Evolutionary conservation across 2,329 filamentous ascomycete genomes (phyloP).

Genomic region (Aspergillus intermedius): DNA sequence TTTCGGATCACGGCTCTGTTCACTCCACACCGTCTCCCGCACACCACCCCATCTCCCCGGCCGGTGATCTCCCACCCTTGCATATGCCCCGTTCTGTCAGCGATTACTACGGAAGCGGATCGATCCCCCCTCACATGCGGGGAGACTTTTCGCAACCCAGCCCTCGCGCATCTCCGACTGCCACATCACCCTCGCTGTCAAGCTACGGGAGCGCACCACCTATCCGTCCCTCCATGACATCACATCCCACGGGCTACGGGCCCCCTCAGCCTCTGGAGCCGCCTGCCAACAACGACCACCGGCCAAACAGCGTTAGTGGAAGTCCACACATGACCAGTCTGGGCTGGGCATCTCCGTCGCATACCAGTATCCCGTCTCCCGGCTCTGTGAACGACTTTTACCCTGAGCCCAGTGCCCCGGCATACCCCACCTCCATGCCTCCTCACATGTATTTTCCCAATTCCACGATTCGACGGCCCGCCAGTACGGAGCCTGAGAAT

Average conservation of each 20-base stretch:
- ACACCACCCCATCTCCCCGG: constrained; percentile 74
- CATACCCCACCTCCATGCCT: constrained; percentile 37
- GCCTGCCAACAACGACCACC: constrained; percentile 69
- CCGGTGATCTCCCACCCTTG: constrained; percentile 64
- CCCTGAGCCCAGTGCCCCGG: constrained; percentile 60
- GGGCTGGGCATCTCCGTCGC: constrained; percentile 81
- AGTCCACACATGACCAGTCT: constrained; percentile 79
- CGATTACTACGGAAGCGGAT: constrained; percentile 72
- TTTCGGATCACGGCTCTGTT: constrained; percentile 40
- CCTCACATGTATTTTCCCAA: constrained; percentile 68
- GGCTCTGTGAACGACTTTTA: constrained; percentile 70
- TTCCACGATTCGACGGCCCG: constrained; percentile 62
- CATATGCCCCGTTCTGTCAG: constrained; percentile 61
- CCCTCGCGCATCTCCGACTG: constrained; percentile 57
- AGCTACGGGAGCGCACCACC: constrained; percentile 49
- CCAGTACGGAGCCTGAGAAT: constrained; percentile 65
- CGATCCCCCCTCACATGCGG: constrained; percentile 76
- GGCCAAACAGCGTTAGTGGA: constrained; percentile 65
- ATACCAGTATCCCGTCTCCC: constrained; percentile 66
- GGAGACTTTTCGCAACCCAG: constrained; percentile 65
- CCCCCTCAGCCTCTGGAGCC: constrained; percentile 78
- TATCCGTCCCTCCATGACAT: constrained; percentile 61
- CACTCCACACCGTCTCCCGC: constrained; percentile 70
- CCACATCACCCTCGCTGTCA: constrained; percentile 59
- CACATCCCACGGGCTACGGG: constrained; percentile 76